phyloP scores from a whole-genome alignment of 345 rosid genomes.

The Microthlaspi erraticum region DNA sequence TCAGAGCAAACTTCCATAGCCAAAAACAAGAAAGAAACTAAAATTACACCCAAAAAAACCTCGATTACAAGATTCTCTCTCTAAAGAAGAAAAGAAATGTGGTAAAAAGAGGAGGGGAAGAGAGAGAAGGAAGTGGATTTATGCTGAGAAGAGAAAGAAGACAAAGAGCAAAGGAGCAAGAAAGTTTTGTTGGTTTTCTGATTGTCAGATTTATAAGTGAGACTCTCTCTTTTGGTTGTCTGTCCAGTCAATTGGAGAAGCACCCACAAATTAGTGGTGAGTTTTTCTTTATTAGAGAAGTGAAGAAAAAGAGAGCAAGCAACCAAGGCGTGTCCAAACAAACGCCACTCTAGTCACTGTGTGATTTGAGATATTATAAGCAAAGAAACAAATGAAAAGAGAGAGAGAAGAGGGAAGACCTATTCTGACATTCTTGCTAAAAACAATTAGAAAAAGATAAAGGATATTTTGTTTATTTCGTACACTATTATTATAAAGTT shows the following conservation, averaged over 20 bases:
- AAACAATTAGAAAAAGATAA: neutral
- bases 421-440: slow-evolving; percentile 47
- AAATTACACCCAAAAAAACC: slow-evolving; percentile 20
- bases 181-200: slow-evolving; percentile 43
- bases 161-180: slow-evolving; percentile 54
- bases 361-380: slow-evolving; percentile 13
- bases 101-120: slow-evolving; percentile 39
- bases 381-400: slow-evolving; percentile 2
- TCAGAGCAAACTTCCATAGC: slow-evolving; percentile 79
- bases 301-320: slow-evolving; percentile 31
- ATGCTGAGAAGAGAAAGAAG: slow-evolving; percentile 55
- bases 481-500: slow-evolving; percentile 13
- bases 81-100: slow-evolving; percentile 43
- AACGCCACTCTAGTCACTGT: slow-evolving; percentile 40
- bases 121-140: slow-evolving; percentile 41
- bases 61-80: slow-evolving; percentile 42
- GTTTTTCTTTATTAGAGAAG: slow-evolving; percentile 37
- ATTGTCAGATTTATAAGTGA: slow-evolving; percentile 40
- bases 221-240: slow-evolving; percentile 11
- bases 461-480: slow-evolving; percentile 21
- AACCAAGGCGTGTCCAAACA: slow-evolving; percentile 39
- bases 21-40: slow-evolving; percentile 35
- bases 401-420: slow-evolving; percentile 28
- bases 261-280: slow-evolving; percentile 44
- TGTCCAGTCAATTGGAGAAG: slow-evolving; percentile 48